Evolutionary conservation across 2,329 filamentous ascomycete species (phyloP).

Genomic region (Phaeoacremonium minimum): DNA sequence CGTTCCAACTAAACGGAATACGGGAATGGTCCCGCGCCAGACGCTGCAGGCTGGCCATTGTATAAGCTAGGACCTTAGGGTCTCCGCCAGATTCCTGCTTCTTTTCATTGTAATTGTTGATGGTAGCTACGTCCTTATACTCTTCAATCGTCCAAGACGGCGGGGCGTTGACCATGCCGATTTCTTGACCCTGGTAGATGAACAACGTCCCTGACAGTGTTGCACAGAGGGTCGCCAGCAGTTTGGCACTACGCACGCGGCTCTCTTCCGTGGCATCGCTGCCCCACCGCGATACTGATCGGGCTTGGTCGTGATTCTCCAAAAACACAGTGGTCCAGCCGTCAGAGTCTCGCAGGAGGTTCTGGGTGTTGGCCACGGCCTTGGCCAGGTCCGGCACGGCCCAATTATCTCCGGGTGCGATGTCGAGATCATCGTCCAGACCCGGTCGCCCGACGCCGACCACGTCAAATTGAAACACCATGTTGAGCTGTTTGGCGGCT

Average conservation of each 20-base stretch:
- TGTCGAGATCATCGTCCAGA: slow-evolving; percentile 41
- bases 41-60: slow-evolving; percentile 46
- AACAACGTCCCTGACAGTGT: slow-evolving; percentile 57
- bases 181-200: slow-evolving; percentile 57
- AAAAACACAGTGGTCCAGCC: slow-evolving; percentile 57
- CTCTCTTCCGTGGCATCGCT: too few species aligned
- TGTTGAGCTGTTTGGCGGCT: slow-evolving; percentile 49
- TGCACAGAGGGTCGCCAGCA: slow-evolving; percentile 47
- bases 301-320: slow-evolving; percentile 61
- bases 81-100: slow-evolving; percentile 23
- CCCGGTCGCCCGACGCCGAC: slow-evolving; percentile 40
- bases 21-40: slow-evolving; percentile 61
- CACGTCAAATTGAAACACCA: slow-evolving; percentile 33
- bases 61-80: too few species aligned
- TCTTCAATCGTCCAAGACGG: slow-evolving; percentile 43
- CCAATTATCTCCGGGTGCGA: slow-evolving; percentile 43
- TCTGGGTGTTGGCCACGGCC: slow-evolving; percentile 42
- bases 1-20: slow-evolving; percentile 64
- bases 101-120: slow-evolving; percentile 45
- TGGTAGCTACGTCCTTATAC: slow-evolving; percentile 49
- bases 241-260: slow-evolving; percentile 43
- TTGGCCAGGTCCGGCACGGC: slow-evolving; percentile 37
- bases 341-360: slow-evolving; percentile 41
- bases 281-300: slow-evolving; percentile 52
- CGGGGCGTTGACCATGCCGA: slow-evolving; percentile 56